Percentiles rank a stretch among this genome's conserved stretches.
These are phyloP conservation scores for Candida taoyuanica DNA, from an alignment of 805 yeast species.

Conservation along the genomic window DNA sequence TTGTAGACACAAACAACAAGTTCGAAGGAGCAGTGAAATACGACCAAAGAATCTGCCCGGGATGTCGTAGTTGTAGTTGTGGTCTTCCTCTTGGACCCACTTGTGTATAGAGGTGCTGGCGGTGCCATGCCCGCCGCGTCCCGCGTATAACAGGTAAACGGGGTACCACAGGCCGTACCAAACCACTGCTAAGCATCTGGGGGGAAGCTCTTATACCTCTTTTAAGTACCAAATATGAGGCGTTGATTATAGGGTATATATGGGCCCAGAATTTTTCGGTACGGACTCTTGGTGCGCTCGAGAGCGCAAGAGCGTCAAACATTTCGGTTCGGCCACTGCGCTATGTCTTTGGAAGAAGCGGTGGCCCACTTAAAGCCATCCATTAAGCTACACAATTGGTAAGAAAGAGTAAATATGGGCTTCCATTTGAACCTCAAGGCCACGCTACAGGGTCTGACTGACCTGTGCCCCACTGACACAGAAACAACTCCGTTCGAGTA, in stretches of 20 bases:
- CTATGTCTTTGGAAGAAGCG: too few relatives aligned
- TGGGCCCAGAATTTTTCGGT: neutral
- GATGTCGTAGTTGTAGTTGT: constrained; percentile 4
- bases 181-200: neutral
- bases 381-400: neutral
- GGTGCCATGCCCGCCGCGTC: neutral
- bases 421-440: constrained; percentile 32
- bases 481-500: constrained; percentile 64
- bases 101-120: constrained; percentile 1
- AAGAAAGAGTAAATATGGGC: constrained; percentile 13
- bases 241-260: too few relatives aligned
- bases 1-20: constrained; percentile 33
- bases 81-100: neutral
- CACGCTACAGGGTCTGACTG: constrained; percentile 33
- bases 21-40: constrained; percentile 37
- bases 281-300: too few relatives aligned
- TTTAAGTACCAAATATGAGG: too few relatives aligned
- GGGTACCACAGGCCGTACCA: neutral
- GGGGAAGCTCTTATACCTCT: neutral
- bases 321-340: too few relatives aligned
- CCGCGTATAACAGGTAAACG: neutral
- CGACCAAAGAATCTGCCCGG: constrained; percentile 28
- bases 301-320: too few relatives aligned
- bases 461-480: constrained; percentile 55
- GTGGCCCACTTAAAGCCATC: too few relatives aligned